Conservation (phyloP, 345 rosid genomes). For the Boechera retrofracta region DNA sequence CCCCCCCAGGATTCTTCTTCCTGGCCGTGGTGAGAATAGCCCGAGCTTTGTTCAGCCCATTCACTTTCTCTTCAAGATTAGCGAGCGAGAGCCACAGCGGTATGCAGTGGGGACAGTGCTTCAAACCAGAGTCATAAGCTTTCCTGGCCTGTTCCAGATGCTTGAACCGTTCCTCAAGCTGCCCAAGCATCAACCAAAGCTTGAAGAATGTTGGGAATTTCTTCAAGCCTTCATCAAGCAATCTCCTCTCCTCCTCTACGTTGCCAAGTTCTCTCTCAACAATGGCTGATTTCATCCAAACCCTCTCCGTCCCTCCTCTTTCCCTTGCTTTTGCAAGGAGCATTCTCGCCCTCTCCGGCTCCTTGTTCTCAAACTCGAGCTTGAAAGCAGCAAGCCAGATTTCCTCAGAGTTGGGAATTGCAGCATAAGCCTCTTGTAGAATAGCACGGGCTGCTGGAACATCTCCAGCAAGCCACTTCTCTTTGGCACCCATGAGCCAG, state of each 20-base stretch:
- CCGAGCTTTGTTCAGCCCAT: not conserved
- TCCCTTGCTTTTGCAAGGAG: slow-evolving; percentile 1
- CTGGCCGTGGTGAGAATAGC: slow-evolving; percentile 1
- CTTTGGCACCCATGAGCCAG: not conserved
- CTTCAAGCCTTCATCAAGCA: not conserved
- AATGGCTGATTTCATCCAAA: slow-evolving; percentile 1
- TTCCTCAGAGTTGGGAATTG: slow-evolving; percentile 3
- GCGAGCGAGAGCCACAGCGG: not conserved
- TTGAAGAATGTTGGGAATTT: not conserved
- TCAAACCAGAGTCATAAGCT: not conserved
- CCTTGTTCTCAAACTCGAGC: not conserved
- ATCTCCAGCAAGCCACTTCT: not conserved
- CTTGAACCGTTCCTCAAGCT: not conserved
- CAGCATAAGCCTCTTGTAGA: slow-evolving; percentile 3
- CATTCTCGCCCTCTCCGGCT: slow-evolving; percentile 4
- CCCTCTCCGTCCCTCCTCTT: not conserved
- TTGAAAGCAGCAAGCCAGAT: slow-evolving; percentile 3
- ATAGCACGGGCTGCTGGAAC: slow-evolving; percentile 2
- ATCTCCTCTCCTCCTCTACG: not conserved
- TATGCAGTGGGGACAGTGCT: slow-evolving; percentile 7
- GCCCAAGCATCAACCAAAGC: slow-evolving; percentile 9
- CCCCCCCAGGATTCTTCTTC: not conserved
- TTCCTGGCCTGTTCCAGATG: slow-evolving; percentile 4
- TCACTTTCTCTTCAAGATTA: slow-evolving; percentile 1
- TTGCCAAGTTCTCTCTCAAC: slow-evolving; percentile 2